A percentile compares a stretch with the other conserved stretches of the same genome.
Conservation (phyloP, 495 filamentous ascomycete species). For the Penicillium manginii region DNA sequence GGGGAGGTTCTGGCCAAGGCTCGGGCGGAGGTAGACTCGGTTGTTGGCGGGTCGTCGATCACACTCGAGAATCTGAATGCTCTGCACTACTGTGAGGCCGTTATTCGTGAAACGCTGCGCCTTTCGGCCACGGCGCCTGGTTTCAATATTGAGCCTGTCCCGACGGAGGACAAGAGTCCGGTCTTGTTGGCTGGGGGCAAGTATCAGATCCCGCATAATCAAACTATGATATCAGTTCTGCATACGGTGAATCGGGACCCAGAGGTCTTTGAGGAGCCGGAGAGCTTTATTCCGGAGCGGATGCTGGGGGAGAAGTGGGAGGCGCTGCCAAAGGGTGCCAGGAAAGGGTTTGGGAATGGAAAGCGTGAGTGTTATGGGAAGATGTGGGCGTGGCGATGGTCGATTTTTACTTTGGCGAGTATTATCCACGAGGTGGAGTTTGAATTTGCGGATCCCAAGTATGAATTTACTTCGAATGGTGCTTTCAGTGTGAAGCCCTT, state of each 20-base stretch:
- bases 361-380: constrained; percentile 69
- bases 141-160: constrained; percentile 60
- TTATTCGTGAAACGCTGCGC: constrained; percentile 75
- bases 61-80: constrained; percentile 62
- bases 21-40: constrained; percentile 36
- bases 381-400: constrained; percentile 67
- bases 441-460: constrained; percentile 47
- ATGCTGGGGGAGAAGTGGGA: constrained; percentile 70
- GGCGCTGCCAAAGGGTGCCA: constrained; percentile 58
- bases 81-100: constrained; percentile 65
- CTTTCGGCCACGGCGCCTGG: constrained; percentile 66
- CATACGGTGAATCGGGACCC: constrained; percentile 71
- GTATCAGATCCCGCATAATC: constrained; percentile 64
- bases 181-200: constrained; percentile 62
- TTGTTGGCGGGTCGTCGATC: constrained; percentile 37
- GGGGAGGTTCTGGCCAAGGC: constrained; percentile 33
- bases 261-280: constrained; percentile 64
- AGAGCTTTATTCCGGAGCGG: constrained; percentile 67
- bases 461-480: constrained; percentile 43
- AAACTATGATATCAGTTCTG: constrained; percentile 65
- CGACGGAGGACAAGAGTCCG: constrained; percentile 56
- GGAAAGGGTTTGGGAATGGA: constrained; percentile 74
- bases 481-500: constrained; percentile 44
- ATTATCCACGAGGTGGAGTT: constrained; percentile 48
- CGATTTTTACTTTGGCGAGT: constrained; percentile 41